phyloP scores from a whole-genome alignment of 2,329 filamentous ascomycete genomes.

The Fusarium newnesense region DNA sequence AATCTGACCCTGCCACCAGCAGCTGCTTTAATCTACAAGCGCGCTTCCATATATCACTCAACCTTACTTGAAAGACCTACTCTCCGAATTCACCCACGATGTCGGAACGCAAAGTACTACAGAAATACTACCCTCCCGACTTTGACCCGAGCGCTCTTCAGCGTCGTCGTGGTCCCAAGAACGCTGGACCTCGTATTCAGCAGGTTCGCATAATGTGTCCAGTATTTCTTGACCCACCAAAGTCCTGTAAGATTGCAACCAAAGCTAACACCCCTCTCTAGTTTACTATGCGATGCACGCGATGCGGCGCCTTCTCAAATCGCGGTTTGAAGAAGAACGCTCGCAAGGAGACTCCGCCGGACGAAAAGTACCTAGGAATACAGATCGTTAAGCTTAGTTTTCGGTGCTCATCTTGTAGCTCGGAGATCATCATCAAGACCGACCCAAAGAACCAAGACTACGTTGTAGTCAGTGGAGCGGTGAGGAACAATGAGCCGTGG shows the following conservation, averaged over 20 bases:
- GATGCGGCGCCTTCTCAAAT: constrained; percentile 66
- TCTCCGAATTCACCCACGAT: constrained; percentile 58
- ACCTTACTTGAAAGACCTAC: not conserved
- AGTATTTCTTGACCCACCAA: not conserved
- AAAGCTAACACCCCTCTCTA: constrained; percentile 18
- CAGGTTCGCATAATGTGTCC: constrained; percentile 70
- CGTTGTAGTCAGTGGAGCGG: constrained; percentile 80
- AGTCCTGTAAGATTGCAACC: too few relatives aligned
- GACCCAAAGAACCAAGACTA: constrained; percentile 98
- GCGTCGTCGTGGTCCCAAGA: constrained; percentile 75
- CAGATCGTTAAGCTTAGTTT: not conserved
- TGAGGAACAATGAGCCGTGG: constrained; percentile 95
- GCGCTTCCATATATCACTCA: not conserved
- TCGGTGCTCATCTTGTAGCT: constrained; percentile 84
- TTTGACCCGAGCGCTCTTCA: constrained; percentile 89
- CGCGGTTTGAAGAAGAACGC: not conserved
- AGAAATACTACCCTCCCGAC: constrained; percentile 76
- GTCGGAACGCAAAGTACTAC: constrained; percentile 87
- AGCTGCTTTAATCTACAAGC: not conserved
- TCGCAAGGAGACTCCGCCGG: constrained; percentile 79
- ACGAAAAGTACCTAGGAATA: constrained; percentile 89
- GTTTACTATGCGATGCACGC: constrained; percentile 56
- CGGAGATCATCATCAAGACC: constrained; percentile 92
- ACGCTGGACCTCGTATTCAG: constrained; percentile 81
- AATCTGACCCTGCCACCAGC: not conserved